Evolutionary conservation across 331 rosid species (phyloP).

Genomic region (Quercus phellos): DNA sequence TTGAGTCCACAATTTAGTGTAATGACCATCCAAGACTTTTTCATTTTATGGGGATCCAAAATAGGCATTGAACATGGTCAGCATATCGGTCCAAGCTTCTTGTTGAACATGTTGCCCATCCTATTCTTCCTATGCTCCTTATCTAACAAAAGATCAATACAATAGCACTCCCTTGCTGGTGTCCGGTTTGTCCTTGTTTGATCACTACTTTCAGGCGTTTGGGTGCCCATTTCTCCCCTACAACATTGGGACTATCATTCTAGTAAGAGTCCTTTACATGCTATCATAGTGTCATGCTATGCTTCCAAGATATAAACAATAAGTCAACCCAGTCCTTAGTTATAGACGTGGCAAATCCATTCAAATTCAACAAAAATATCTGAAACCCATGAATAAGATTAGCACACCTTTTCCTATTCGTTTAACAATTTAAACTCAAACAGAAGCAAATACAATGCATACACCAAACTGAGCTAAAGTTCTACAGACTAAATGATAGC

Average conservation of each 20-base stretch:
- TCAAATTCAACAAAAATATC: neutral
- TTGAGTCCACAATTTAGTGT: constrained; percentile 39
- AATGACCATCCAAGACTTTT: constrained; percentile 39
- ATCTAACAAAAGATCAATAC: constrained; percentile 48
- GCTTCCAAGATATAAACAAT: neutral
- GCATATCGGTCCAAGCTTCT: constrained; percentile 56
- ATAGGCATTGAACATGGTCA: constrained; percentile 38
- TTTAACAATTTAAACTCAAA: neutral
- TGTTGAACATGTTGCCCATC: constrained; percentile 52
- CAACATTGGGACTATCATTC: neutral
- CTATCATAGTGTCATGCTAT: neutral
- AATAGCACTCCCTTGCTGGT: constrained; percentile 38
- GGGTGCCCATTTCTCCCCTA: constrained; percentile 32
- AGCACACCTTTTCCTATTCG: neutral
- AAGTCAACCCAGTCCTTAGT: neutral
- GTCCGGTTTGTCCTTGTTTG: constrained; percentile 41
- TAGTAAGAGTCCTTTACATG: neutral
- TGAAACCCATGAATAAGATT: neutral
- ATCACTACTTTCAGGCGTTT: constrained; percentile 22
- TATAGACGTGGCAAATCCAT: neutral
- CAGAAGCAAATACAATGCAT: neutral
- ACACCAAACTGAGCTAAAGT: neutral
- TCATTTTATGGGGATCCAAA: constrained; percentile 40
- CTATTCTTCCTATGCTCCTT: constrained; percentile 52
- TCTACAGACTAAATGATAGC: neutral